Conservation (phyloP, 345 rosid genomes). For the Brassica carinata region DNA sequence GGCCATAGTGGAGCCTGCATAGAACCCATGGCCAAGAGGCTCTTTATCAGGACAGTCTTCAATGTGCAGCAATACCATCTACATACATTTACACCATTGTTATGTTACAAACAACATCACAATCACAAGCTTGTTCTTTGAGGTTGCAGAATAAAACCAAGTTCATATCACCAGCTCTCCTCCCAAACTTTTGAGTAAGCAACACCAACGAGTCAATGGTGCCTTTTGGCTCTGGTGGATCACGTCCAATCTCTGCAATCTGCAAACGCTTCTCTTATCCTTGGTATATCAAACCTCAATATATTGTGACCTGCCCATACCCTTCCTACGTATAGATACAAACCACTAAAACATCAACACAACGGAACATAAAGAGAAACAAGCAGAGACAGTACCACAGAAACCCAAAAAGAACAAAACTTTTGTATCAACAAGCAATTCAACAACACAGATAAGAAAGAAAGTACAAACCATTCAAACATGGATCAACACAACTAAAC, state of each 20-base stretch:
- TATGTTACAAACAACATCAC: no score
- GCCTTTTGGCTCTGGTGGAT: conserved; percentile 76
- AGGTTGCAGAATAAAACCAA: no score
- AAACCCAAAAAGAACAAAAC: not conserved
- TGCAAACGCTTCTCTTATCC: conserved; percentile 79
- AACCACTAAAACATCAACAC: not conserved
- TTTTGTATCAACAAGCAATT: not conserved
- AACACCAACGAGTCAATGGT: conserved; percentile 73
- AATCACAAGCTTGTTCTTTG: no score
- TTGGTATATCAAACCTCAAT: conserved; percentile 71
- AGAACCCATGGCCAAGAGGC: no score
- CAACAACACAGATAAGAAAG: not conserved
- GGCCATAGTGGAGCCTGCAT: no score
- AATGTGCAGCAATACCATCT: no score
- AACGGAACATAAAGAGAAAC: not conserved
- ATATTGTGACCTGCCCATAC: conserved; percentile 99
- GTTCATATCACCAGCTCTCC: conserved; percentile 95
- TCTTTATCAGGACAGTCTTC: no score
- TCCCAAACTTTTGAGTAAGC: conserved; percentile 81
- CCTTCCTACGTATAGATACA: conserved; percentile 52
- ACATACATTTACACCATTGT: no score
- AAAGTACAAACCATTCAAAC: no score
- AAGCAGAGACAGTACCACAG: not conserved
- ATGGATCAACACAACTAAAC: no score
- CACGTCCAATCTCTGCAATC: conserved; percentile 51